phyloP scores from a whole-genome alignment of 805 yeast species.

The Debaryomyces hansenii region DNA sequence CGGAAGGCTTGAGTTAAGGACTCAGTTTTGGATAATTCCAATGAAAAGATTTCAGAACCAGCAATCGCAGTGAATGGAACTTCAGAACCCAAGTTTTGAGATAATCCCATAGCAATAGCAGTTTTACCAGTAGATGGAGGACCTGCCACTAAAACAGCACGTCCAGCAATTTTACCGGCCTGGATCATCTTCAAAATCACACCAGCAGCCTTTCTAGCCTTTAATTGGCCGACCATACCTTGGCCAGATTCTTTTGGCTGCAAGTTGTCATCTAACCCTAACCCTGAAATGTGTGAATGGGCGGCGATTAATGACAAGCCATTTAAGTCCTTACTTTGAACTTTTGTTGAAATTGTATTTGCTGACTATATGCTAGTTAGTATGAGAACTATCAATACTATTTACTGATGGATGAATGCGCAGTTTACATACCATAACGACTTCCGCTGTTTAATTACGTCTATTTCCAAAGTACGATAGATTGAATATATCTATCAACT shows the following conservation, averaged over 20 bases:
- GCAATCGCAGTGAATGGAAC: slow-evolving; percentile 96
- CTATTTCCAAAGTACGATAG: not conserved
- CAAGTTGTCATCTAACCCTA: slow-evolving; percentile 91
- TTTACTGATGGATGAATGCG: not conserved
- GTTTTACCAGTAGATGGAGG: slow-evolving; percentile 99
- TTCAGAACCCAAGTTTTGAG: slow-evolving; percentile 69
- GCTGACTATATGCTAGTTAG: slow-evolving; percentile 11
- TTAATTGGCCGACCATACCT: slow-evolving; percentile 97
- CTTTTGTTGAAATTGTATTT: slow-evolving; percentile 30
- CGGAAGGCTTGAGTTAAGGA: slow-evolving; percentile 95
- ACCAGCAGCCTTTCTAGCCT: slow-evolving; percentile 96
- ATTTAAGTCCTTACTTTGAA: slow-evolving; percentile 32
- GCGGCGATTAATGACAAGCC: slow-evolving; percentile 83
- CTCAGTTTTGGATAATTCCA: slow-evolving; percentile 93
- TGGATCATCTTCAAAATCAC: slow-evolving; percentile 90
- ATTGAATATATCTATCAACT: not conserved
- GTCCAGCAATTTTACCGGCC: slow-evolving; percentile 93
- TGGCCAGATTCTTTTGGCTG: slow-evolving; percentile 76
- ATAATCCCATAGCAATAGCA: slow-evolving; percentile 93
- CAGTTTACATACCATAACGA: slow-evolving; percentile 1
- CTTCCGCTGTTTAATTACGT: not conserved
- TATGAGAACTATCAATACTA: not conserved
- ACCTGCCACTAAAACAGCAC: slow-evolving; percentile 94
- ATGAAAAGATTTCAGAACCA: slow-evolving; percentile 89
- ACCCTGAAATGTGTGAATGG: slow-evolving; percentile 96